A percentile compares a stretch with the other conserved stretches of the same genome.
These are phyloP conservation scores for Fusarium globosum DNA, from an alignment of 2,329 filamentous ascomycete species.

Conservation along the genomic window DNA sequence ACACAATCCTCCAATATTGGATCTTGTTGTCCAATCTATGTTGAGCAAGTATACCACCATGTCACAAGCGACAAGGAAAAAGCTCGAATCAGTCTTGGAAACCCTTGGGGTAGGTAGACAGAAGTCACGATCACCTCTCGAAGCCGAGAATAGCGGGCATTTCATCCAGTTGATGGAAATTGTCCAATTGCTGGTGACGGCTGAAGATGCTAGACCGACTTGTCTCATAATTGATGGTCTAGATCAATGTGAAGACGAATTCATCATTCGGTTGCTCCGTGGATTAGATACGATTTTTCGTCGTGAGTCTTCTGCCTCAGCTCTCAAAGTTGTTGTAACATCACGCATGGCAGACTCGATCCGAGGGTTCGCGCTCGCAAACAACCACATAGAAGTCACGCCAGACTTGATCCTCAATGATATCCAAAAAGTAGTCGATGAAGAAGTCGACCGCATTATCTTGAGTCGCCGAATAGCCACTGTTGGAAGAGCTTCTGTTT, in stretches of 20 bases:
- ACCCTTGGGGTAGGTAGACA: conserved; percentile 7
- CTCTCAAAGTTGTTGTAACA: conserved; percentile 20
- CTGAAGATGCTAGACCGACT: conserved; percentile 6
- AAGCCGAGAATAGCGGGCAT: not conserved
- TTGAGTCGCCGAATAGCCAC: conserved; percentile 30
- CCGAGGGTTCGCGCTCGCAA: conserved; percentile 28
- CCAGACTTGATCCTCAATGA: conserved; percentile 19
- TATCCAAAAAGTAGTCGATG: conserved; percentile 34
- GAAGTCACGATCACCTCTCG: not conserved
- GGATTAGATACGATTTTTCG: conserved; percentile 32
- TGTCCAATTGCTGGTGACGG: conserved; percentile 8
- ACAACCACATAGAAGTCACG: conserved; percentile 29
- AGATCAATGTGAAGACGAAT: conserved; percentile 31
- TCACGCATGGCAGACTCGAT: conserved; percentile 31
- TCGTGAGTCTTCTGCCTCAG: conserved; percentile 2
- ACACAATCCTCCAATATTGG: conserved; percentile 33
- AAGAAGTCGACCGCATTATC: conserved; percentile 36
- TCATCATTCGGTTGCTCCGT: conserved; percentile 21
- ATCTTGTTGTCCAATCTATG: conserved; percentile 27
- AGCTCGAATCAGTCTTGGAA: conserved; percentile 23
- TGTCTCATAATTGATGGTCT: conserved; percentile 37
- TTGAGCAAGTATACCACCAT: conserved; percentile 24
- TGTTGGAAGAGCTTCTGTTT: conserved; percentile 26
- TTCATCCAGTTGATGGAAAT: conserved; percentile 39
- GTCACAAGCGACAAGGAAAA: conserved; percentile 11